Conservation (phyloP, 164 flowering plant species). For the Chimonanthus salicifolius region DNA sequence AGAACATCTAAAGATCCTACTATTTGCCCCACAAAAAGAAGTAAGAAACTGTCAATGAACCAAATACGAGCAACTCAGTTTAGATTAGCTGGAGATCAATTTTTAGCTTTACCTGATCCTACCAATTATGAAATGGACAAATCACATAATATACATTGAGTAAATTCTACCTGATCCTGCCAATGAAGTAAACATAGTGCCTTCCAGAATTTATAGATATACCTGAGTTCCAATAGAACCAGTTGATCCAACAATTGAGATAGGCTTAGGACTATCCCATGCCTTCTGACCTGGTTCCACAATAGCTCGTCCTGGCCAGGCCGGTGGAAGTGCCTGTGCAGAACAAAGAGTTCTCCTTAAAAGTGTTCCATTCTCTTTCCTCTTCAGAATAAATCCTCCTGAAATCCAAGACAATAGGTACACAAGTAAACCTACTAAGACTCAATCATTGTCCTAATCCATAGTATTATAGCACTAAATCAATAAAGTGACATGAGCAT, state of each 20-base stretch:
- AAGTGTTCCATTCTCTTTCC: slow-evolving; percentile 38
- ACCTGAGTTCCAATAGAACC: slow-evolving; percentile 99
- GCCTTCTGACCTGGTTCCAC: slow-evolving; percentile 44
- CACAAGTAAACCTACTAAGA: background rate
- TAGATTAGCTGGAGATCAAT: background rate
- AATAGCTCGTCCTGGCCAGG: slow-evolving; percentile 92
- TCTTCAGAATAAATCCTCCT: slow-evolving; percentile 51
- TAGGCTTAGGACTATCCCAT: slow-evolving; percentile 94
- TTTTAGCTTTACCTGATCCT: background rate
- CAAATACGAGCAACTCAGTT: background rate
- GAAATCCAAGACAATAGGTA: slow-evolving; percentile 2
- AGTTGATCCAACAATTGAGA: slow-evolving; percentile 91
- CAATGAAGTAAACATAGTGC: background rate
- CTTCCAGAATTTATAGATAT: background rate
- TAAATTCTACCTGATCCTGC: no score
- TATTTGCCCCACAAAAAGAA: background rate
- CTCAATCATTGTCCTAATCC: background rate
- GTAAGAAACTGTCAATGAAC: background rate
- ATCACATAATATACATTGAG: background rate
- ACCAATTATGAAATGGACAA: background rate
- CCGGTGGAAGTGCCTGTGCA: slow-evolving; percentile 77
- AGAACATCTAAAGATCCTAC: background rate
- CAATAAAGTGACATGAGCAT: background rate
- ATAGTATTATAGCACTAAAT: background rate
- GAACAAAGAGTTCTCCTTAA: slow-evolving; percentile 49